phyloP scores from a whole-genome alignment of 164 flowering plant genomes.

The Macadamia integrifolia region DNA sequence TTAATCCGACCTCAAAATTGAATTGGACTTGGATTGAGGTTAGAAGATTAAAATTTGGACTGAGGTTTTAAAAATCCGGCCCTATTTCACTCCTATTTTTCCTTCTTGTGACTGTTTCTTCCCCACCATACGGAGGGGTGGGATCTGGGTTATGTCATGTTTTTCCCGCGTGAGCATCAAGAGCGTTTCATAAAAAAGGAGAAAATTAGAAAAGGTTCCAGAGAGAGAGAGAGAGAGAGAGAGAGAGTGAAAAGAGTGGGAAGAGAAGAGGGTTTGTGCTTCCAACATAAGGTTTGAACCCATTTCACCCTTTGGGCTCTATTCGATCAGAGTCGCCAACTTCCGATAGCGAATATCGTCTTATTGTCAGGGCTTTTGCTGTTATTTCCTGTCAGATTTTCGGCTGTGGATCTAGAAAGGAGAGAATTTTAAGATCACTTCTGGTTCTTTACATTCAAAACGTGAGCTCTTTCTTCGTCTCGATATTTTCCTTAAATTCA shows the following conservation, averaged over 20 bases:
- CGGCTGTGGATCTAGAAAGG: too few relatives aligned
- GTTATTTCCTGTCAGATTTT: too few relatives aligned
- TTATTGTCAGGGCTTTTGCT: too few relatives aligned
- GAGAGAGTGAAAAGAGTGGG: background rate
- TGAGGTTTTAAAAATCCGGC: too few relatives aligned
- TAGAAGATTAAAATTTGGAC: too few relatives aligned
- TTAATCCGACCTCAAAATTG: too few relatives aligned
- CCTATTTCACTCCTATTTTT: too few relatives aligned
- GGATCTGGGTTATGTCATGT: background rate
- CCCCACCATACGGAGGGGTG: too few relatives aligned
- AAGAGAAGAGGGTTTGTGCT: constrained; percentile 2
- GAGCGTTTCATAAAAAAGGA: constrained; percentile 9
- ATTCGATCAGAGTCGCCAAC: constrained; percentile 4
- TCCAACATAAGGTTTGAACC: constrained; percentile 5
- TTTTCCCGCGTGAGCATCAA: constrained; percentile 30
- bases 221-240: background rate
- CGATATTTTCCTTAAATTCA: background rate
- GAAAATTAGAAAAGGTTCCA: background rate
- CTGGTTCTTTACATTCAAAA: background rate
- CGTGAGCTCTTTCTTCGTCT: background rate
- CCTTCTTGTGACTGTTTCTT: too few relatives aligned
- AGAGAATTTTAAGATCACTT: too few relatives aligned
- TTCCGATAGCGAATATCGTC: background rate
- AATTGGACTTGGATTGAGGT: too few relatives aligned
- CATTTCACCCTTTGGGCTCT: constrained; percentile 4